Evolutionary conservation across 176 grass and related monocot species (phyloP).

Genomic region (Carex myosuroides): DNA sequence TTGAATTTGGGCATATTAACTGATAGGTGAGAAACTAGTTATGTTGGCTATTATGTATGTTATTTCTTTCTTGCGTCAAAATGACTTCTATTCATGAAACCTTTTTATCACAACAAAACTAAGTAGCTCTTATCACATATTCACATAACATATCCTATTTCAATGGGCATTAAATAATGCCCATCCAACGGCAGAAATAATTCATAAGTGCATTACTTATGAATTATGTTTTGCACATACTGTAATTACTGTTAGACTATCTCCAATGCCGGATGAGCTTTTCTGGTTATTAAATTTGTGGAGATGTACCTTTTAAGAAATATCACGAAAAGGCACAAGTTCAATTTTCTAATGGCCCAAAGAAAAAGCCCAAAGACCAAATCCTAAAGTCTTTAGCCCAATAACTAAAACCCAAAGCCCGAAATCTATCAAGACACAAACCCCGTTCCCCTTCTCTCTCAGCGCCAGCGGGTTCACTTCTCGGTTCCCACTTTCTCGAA

Average conservation of each 20-base stretch:
- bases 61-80: background rate
- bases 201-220: no score
- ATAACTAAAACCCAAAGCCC: background rate
- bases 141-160: background rate
- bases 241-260: no score
- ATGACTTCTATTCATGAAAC: background rate
- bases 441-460: background rate
- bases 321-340: no score
- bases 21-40: background rate
- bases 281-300: no score
- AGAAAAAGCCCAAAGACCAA: background rate
- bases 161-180: background rate
- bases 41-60: background rate
- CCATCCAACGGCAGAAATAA: background rate
- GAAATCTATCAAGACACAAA: background rate
- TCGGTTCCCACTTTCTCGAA: background rate
- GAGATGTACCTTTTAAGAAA: no score
- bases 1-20: constrained; percentile 20
- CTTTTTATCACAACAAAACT: background rate
- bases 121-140: background rate
- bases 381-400: background rate
- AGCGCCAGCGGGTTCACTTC: background rate
- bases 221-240: no score
- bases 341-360: no score
- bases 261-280: no score